Base-by-base conservation (phyloP, 2,329 filamentous ascomycete genomes). In the Colletotrichum sp. region DNA sequence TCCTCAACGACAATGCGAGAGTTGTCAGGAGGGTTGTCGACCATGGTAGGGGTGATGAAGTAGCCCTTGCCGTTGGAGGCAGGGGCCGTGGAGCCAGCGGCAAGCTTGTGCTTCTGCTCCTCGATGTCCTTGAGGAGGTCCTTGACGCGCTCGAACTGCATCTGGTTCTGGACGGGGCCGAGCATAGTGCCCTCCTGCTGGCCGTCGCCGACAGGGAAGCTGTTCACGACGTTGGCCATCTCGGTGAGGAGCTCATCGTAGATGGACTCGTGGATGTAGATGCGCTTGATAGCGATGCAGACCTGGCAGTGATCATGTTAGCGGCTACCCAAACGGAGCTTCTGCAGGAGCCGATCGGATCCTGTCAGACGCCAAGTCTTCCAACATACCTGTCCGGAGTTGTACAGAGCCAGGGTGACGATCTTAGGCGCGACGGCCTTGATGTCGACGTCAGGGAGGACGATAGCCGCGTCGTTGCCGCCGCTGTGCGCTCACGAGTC, bases 121-220 rank as follows among this genome's bases (percentile, higher is more conserved):
- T 77, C 76, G 4, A 77, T 76, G 26, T 76, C 75, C 39, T 66
- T 70, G 63, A 77, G 75, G 4, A 77, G 68, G 18, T 68, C 75
- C 76, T 70, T 77, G 76, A 77, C 71, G 60, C 59, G 76, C 65
- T 93, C 89, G 80, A 88, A 94, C 82, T 94, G 93, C 88, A 92
- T 89, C 78, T 87, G 83, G 83, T 94, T 94, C 76, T 92, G 91
- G 4, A 94, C 83, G 0, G 93, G 93, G 1, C 91, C 90, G 72
- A 92, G 68, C n/a, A 76, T 68, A 5, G 71, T 77, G 68, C 71
- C 75, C 18, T 68, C 71, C 55, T 64, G 22, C 26, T 68, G 68
- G 12, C 76, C 76, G 64, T 77, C 76, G 8, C 76, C 76, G 26
- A 77, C 59, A 3, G 70, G 68, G 7, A 77, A 26, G 68, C 60